These are phyloP conservation scores for Coemansia sp. DNA, from an alignment of 192 early-diverging fungal genomes.

Conservation along the genomic window DNA sequence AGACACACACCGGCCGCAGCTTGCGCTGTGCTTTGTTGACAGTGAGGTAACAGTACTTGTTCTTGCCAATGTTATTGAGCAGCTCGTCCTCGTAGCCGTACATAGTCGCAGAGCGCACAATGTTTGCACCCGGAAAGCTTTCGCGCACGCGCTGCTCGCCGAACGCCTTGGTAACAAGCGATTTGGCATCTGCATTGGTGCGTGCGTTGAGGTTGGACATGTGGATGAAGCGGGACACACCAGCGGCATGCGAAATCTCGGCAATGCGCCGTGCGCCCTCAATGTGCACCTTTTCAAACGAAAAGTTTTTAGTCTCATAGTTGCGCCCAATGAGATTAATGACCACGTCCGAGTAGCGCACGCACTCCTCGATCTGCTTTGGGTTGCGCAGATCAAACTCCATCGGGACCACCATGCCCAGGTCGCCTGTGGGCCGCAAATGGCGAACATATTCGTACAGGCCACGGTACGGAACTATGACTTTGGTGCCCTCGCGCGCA, in stretches of 20 bases:
- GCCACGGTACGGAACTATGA: conserved; percentile 87
- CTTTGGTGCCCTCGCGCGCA: conserved; percentile 85
- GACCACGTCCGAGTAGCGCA: conserved; percentile 93
- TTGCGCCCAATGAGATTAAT: conserved; percentile 93
- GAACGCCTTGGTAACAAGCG: conserved; percentile 83
- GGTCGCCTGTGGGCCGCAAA: conserved; percentile 89
- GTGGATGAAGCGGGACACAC: conserved; percentile 84
- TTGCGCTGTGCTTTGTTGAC: conserved; percentile 43
- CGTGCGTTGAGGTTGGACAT: conserved; percentile 82
- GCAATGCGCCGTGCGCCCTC: conserved; percentile 81
- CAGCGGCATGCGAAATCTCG: conserved; percentile 69
- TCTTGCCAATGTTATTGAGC: conserved; percentile 80
- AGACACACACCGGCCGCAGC: conserved; percentile 58
- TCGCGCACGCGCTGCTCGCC: conserved; percentile 88
- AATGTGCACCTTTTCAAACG: conserved; percentile 78
- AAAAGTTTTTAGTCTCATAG: conserved; percentile 93
- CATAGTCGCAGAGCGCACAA: conserved; percentile 86
- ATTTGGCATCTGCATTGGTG: conserved; percentile 70
- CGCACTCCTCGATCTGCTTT: conserved; percentile 72
- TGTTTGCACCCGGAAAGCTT: conserved; percentile 88
- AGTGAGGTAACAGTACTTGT: conserved; percentile 40
- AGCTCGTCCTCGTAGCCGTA: conserved; percentile 93
- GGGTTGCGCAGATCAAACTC: conserved; percentile 90
- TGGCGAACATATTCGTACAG: conserved; percentile 81
- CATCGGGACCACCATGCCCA: conserved; percentile 89